phyloP scores from a whole-genome alignment of 2,329 filamentous ascomycete genomes.

The Pezicula rhizophila region DNA sequence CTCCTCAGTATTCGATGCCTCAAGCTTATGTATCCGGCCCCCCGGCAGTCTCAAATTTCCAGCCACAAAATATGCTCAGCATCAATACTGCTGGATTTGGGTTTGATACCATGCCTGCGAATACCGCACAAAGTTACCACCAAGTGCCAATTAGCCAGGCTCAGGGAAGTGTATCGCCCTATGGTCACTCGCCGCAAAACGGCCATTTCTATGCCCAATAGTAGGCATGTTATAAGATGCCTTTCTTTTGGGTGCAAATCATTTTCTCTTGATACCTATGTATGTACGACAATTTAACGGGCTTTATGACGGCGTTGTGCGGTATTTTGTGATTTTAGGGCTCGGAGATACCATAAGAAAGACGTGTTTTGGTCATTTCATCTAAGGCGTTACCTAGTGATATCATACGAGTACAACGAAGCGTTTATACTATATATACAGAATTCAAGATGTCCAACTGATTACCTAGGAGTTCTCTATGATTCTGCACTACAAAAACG shows the following conservation, averaged over 20 bases:
- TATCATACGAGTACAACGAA: constrained; percentile 7
- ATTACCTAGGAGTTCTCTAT: too few relatives aligned
- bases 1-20: constrained; percentile 14
- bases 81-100: constrained; percentile 16
- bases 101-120: constrained; percentile 17
- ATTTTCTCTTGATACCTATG: constrained; percentile 1
- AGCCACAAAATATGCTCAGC: constrained; percentile 17
- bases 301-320: too few relatives aligned
- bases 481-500: too few relatives aligned
- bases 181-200: constrained; percentile 20
- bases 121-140: constrained; percentile 13
- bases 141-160: constrained; percentile 21
- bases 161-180: constrained; percentile 20
- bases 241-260: background rate
- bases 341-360: constrained; percentile 22
- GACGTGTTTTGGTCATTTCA: constrained; percentile 6
- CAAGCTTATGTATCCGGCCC: constrained; percentile 20
- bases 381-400: constrained; percentile 1
- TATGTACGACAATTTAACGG: background rate
- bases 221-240: constrained; percentile 16
- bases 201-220: constrained; percentile 13
- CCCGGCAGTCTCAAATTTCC: constrained; percentile 17
- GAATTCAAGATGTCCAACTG: too few relatives aligned
- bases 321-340: constrained; percentile 3
- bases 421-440: background rate